Conservation (phyloP, 73 alveolate species). For the Blepharisma japonicum region DNA sequence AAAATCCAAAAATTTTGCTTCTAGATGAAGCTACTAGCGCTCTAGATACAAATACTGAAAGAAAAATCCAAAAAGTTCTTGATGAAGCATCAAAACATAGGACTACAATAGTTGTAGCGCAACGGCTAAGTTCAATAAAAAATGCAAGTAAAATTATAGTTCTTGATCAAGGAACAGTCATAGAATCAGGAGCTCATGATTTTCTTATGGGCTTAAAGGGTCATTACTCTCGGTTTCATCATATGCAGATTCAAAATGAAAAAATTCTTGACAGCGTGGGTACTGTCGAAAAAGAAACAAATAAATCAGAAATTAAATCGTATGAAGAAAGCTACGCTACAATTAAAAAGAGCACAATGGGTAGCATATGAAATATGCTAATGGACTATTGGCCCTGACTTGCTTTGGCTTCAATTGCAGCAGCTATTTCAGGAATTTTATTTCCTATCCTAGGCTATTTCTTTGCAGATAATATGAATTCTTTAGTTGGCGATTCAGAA, state of each 20-base stretch:
- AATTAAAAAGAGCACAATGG: too few species aligned
- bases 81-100: constrained; percentile 38
- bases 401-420: neutral
- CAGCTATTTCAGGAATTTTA: neutral
- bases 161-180: constrained; percentile 60
- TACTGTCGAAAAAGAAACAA: constrained; percentile 30
- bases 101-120: constrained; percentile 74
- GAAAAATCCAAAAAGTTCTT: constrained; percentile 46
- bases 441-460: neutral
- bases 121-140: constrained; percentile 65
- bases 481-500: constrained; percentile 22
- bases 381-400: too few species aligned
- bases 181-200: constrained; percentile 67
- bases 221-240: constrained; percentile 27
- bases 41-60: constrained; percentile 51
- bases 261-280: too few species aligned
- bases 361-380: too few species aligned
- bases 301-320: neutral
- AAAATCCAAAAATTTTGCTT: constrained; percentile 50
- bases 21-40: constrained; percentile 67
- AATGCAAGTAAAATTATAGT: constrained; percentile 65
- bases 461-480: constrained; percentile 13
- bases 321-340: constrained; percentile 11
- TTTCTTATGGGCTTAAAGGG: constrained; percentile 29
- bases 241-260: constrained; percentile 22